phyloP scores from a whole-genome alignment of 2,329 filamentous ascomycete genomes.

The Onygenales sp. region DNA sequence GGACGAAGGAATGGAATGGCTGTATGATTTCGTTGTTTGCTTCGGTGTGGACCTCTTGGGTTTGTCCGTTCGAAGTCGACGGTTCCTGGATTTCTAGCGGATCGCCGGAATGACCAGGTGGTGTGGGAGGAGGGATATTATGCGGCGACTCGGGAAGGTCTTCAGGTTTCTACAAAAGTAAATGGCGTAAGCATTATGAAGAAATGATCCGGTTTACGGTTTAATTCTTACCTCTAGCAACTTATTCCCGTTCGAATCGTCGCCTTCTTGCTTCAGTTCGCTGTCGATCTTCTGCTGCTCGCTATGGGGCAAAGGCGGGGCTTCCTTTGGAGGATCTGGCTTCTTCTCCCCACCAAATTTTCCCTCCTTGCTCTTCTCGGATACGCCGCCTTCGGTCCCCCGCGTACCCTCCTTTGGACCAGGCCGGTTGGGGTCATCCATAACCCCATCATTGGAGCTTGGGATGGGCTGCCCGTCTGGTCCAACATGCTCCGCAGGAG shows the following conservation, averaged over 20 bases:
- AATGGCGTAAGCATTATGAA: neutral
- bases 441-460: conserved; percentile 64
- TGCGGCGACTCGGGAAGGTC: conserved; percentile 72
- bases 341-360: conserved; percentile 63
- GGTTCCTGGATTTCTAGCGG: conserved; percentile 43
- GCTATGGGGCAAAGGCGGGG: conserved; percentile 68
- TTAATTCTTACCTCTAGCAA: conserved; percentile 44
- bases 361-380: conserved; percentile 70
- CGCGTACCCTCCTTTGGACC: conserved; percentile 76
- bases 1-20: conserved; percentile 76
- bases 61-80: conserved; percentile 39
- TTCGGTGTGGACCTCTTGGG: conserved; percentile 21
- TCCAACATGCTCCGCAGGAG: conserved; percentile 28
- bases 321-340: conserved; percentile 77
- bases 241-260: conserved; percentile 30
- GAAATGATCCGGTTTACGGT: neutral
- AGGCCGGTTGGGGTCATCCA: conserved; percentile 75
- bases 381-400: conserved; percentile 82
- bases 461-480: conserved; percentile 37
- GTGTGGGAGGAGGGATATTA: conserved; percentile 59
- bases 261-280: conserved; percentile 25
- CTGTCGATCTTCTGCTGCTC: conserved; percentile 60
- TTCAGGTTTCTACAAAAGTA: conserved; percentile 56
- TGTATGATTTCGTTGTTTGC: conserved; percentile 48
- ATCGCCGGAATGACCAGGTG: conserved; percentile 35